phyloP scores from a whole-genome alignment of 768 basidiomycete species.

The Amanita molliuscula region DNA sequence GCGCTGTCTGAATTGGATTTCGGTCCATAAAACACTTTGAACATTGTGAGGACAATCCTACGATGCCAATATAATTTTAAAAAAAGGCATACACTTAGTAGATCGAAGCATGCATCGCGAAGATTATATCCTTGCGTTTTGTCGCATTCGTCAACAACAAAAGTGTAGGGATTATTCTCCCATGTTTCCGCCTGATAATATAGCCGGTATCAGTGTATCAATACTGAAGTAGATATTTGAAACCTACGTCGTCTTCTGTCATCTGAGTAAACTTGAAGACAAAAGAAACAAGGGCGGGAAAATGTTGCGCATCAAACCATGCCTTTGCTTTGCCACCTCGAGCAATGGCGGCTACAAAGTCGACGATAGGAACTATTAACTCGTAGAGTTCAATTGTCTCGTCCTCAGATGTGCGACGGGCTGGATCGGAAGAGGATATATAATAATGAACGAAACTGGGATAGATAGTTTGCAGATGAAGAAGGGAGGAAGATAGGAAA shows the following conservation, averaged over 20 bases:
- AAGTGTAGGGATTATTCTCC: constrained; percentile 82
- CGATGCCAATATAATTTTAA: constrained; percentile 1
- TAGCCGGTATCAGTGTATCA: constrained; percentile 3
- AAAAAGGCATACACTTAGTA: constrained; percentile 49
- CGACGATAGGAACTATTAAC: constrained; percentile 69
- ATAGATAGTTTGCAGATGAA: constrained; percentile 49
- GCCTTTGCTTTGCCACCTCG: constrained; percentile 55
- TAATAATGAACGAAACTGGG: constrained; percentile 55
- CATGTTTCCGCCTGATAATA: constrained; percentile 74
- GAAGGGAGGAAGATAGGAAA: constrained; percentile 47
- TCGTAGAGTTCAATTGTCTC: constrained; percentile 67
- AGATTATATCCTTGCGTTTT: constrained; percentile 77
- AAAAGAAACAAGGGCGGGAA: constrained; percentile 37
- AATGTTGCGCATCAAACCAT: constrained; percentile 49
- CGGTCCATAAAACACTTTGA: constrained; percentile 50
- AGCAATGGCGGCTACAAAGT: constrained; percentile 61
- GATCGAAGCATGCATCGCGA: constrained; percentile 76
- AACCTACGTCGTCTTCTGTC: constrained; percentile 77
- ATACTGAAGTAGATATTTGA: not conserved
- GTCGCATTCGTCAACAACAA: constrained; percentile 92
- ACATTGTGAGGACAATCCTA: not conserved
- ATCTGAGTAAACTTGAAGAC: constrained; percentile 76
- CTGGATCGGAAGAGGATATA: constrained; percentile 39
- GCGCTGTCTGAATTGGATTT: constrained; percentile 36
- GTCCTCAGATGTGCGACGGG: constrained; percentile 65